Evolutionary conservation across 1,284 basidiomycete genomes (phyloP).

Genomic region (Boletus smithii): DNA sequence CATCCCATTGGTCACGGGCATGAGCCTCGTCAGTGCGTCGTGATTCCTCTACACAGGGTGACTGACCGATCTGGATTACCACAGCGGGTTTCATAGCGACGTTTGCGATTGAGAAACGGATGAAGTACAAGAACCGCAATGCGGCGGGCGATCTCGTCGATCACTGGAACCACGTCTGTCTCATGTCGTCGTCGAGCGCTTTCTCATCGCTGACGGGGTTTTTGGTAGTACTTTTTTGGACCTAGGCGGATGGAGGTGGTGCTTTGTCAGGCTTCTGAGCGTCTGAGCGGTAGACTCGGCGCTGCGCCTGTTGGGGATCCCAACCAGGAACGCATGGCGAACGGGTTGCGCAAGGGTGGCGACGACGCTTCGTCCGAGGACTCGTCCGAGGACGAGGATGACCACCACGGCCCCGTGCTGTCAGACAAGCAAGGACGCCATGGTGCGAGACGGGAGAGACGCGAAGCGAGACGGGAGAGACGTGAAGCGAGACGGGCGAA

Average conservation of each 20-base stretch:
- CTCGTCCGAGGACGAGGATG: constrained; percentile 14
- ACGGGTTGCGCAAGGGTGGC: constrained; percentile 7
- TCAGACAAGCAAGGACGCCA: too few species aligned
- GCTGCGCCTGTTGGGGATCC: constrained; percentile 22
- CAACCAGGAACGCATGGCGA: constrained; percentile 22
- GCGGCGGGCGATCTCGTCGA: constrained; percentile 33
- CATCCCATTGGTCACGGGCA: constrained; percentile 23
- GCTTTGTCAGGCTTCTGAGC: constrained; percentile 28
- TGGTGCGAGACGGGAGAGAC: too few species aligned
- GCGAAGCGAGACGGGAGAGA: background rate
- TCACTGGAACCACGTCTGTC: constrained; percentile 33
- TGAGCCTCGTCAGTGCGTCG: constrained; percentile 20
- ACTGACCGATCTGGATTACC: background rate
- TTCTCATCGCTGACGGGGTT: background rate
- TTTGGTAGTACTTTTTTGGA: constrained; percentile 32
- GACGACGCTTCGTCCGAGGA: constrained; percentile 5
- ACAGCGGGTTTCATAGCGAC: constrained; percentile 26
- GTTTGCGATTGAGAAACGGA: constrained; percentile 22
- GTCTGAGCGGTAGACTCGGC: constrained; percentile 28
- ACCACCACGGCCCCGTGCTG: background rate
- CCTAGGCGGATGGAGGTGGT: constrained; percentile 32
- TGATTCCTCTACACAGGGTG: background rate
- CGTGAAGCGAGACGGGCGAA: constrained; percentile 9
- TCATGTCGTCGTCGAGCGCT: background rate
- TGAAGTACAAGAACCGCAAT: constrained; percentile 26